Conservation (phyloP, 306 rosid genomes). For the Lotus japonicus region DNA sequence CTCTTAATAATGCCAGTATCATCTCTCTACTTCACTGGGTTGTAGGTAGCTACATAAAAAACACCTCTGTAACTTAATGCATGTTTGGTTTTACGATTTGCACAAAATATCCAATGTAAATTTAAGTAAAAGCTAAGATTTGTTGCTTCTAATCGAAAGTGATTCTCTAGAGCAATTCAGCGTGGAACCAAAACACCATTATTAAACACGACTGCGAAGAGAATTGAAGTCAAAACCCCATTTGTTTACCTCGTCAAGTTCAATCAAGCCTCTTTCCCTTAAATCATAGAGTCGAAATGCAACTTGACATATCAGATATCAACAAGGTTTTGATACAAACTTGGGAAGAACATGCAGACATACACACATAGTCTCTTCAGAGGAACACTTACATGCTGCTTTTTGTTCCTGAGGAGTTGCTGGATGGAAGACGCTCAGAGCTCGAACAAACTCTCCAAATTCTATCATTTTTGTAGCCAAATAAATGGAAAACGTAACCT, state of each 20-base stretch:
- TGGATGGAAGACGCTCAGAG: slow-evolving; percentile 55
- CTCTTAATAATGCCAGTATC: slow-evolving; percentile 44
- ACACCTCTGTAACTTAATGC: too few species aligned
- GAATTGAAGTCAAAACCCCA: not conserved
- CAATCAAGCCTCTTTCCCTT: slow-evolving; percentile 46
- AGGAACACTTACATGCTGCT: slow-evolving; percentile 29
- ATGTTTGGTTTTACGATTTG: too few species aligned
- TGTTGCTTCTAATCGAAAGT: too few species aligned
- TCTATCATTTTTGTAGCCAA: slow-evolving; percentile 44
- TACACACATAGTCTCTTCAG: not conserved
- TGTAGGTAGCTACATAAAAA: too few species aligned
- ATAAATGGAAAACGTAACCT: slow-evolving; percentile 52
- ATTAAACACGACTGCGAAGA: too few species aligned
- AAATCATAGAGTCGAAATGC: slow-evolving; percentile 51
- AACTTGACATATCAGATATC: slow-evolving; percentile 33
- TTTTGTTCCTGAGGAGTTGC: slow-evolving; percentile 43
- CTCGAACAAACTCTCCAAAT: slow-evolving; percentile 50
- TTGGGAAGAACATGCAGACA: not conserved
- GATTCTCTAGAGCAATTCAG: too few species aligned
- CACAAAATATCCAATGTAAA: too few species aligned
- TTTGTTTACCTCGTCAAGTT: slow-evolving; percentile 40
- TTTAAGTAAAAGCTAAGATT: too few species aligned
- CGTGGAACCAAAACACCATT: too few species aligned
- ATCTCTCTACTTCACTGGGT: too few species aligned
- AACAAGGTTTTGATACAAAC: slow-evolving; percentile 1